A percentile compares a stretch with the other conserved stretches of the same genome.
Conservation (phyloP, 1,284 basidiomycete genomes). For the Peniophora sp. region DNA sequence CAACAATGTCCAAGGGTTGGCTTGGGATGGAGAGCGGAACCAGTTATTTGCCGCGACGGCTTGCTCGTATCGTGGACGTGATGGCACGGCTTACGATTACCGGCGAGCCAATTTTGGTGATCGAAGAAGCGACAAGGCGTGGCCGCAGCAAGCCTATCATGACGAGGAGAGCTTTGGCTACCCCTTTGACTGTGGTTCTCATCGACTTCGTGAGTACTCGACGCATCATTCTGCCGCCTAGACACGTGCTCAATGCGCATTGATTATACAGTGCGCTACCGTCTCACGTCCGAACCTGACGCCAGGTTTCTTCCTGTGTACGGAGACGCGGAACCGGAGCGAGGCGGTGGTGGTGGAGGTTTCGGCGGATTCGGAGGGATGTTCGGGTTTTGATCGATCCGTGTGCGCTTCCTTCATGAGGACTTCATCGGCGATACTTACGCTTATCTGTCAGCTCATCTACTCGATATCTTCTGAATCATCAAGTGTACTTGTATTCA, state of each 20-base stretch:
- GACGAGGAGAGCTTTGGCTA: background rate
- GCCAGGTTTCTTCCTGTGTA: background rate
- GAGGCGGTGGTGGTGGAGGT: too few relatives aligned
- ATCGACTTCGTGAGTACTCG: background rate
- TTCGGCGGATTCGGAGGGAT: too few relatives aligned
- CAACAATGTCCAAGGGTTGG: background rate
- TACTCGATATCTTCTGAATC: too few relatives aligned
- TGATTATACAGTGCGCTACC: background rate
- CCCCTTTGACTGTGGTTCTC: background rate
- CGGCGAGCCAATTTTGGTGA: background rate
- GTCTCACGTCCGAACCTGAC: background rate
- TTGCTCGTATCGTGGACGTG: background rate
- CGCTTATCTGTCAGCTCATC: too few relatives aligned
- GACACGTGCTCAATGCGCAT: too few relatives aligned
- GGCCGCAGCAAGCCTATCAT: background rate
- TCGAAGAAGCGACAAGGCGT: background rate
- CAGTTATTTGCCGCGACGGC: background rate
- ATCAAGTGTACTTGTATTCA: too few relatives aligned
- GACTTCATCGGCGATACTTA: too few relatives aligned
- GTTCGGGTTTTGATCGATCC: too few relatives aligned
- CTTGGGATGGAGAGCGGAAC: constrained; percentile 1
- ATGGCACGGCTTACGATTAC: background rate
- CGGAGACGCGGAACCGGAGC: background rate
- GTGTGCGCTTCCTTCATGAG: too few relatives aligned
- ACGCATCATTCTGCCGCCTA: background rate